These are phyloP conservation scores for Apiospora sp. DNA, from an alignment of 2,329 filamentous ascomycete genomes.

Conservation along the genomic window DNA sequence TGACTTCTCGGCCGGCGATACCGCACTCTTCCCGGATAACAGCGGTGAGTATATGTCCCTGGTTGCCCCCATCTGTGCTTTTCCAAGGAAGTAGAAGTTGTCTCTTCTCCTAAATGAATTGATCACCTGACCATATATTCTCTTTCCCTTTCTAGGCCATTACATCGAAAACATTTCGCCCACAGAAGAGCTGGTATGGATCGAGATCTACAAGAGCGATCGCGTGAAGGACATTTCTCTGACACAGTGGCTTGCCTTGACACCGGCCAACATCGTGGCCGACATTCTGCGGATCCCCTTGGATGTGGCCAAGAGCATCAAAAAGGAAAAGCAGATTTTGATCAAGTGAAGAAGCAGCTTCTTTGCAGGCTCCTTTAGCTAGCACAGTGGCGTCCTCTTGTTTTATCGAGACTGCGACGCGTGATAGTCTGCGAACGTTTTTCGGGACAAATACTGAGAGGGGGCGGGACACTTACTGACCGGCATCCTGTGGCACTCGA, in stretches of 20 bases:
- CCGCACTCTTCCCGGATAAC: slow-evolving; percentile 73
- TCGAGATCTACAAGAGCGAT: slow-evolving; percentile 75
- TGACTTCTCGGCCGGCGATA: slow-evolving; percentile 73
- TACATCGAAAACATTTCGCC: slow-evolving; percentile 75
- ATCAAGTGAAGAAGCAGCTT: slow-evolving; percentile 39
- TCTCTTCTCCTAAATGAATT: background rate
- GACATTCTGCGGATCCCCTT: slow-evolving; percentile 66
- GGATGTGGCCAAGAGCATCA: slow-evolving; percentile 62
- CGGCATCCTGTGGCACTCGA: too few relatives aligned
- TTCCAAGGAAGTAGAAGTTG: too few relatives aligned
- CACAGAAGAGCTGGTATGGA: slow-evolving; percentile 70
- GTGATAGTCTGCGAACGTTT: too few relatives aligned
- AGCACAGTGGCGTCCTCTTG: too few relatives aligned
- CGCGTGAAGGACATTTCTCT: slow-evolving; percentile 71
- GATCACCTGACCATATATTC: background rate
- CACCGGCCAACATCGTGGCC: slow-evolving; percentile 68
- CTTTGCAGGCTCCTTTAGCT: too few relatives aligned
- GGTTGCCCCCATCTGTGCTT: too few relatives aligned
- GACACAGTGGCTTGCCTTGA: slow-evolving; percentile 74
- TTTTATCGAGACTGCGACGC: too few relatives aligned
- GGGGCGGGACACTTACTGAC: too few relatives aligned
- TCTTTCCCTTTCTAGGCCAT: slow-evolving; percentile 50
- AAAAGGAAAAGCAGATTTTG: slow-evolving; percentile 70
- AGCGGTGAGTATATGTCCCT: slow-evolving; percentile 48
- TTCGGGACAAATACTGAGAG: too few relatives aligned